Percentiles rank a stretch among this genome's conserved stretches.
These are phyloP conservation scores for Leishmania gerbilli DNA, from an alignment of 208 protist genomes.

Conservation along the genomic window DNA sequence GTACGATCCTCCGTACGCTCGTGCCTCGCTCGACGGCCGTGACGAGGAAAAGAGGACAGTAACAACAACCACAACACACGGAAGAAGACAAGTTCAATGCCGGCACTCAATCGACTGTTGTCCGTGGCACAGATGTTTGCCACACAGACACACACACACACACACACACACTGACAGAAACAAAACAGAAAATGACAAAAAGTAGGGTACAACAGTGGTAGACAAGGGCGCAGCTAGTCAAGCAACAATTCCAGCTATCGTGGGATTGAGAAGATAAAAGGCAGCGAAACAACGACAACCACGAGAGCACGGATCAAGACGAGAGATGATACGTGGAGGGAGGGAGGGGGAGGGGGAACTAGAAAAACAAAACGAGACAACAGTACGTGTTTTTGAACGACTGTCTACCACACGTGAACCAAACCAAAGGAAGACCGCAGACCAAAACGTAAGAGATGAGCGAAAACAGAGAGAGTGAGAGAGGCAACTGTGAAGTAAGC, in stretches of 20 bases:
- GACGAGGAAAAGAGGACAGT: constrained; percentile 3
- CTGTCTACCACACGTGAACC: not conserved
- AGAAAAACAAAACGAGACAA: not conserved
- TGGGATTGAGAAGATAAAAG: not conserved
- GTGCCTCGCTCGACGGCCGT: not conserved
- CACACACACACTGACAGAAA: not conserved
- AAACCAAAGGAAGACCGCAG: not conserved
- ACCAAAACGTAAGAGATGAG: not conserved
- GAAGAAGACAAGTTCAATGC: not conserved
- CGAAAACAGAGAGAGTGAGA: not conserved
- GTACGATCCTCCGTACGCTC: not conserved
- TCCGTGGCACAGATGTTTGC: not conserved
- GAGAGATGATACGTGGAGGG: not conserved
- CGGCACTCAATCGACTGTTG: not conserved
- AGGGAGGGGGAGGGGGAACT: not conserved
- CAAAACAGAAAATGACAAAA: not conserved
- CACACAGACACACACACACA: not conserved
- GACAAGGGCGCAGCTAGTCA: not conserved
- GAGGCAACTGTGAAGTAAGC: not conserved
- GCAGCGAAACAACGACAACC: not conserved
- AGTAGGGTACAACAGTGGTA: not conserved
- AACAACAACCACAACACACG: not conserved
- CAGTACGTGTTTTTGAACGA: not conserved
- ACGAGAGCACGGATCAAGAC: not conserved
- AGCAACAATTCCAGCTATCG: not conserved